Base-by-base conservation (phyloP, 1,284 basidiomycete species). In the Dichomitus squalens region DNA sequence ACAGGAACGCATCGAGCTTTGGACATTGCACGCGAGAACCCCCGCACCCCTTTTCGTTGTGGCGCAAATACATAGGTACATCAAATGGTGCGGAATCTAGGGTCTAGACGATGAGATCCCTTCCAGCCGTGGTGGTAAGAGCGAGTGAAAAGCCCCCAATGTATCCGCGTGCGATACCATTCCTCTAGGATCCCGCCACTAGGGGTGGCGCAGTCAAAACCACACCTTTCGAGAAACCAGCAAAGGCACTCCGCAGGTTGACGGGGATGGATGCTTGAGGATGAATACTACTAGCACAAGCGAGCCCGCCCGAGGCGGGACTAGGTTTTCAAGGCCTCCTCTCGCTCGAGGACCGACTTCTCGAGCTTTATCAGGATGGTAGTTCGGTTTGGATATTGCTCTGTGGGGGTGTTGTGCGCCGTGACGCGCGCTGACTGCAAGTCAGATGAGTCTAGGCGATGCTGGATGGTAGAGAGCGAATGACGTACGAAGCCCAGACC, bases 341-440 rank as follows among this genome's bases (percentile, higher is more conserved):
- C 95, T 49, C 95, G 84, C 66, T 95, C 93, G 70, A 96, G 79
- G 47, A 96, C 93, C 55, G 87, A 89, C 70, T 87, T 87, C 73
- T 97, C 94, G 58, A 98, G 80, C 75, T 98, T 98, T 77, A 98
- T 96, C 48, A 98, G 82, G 59, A 98, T 93, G 16, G 95, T 95
- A 1, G 90, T 96, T 52, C 94, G 85, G 53, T 88, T 85, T 1
- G 96, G 95, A 67, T 82, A 85, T 60, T 90, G 86, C 9, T 89
- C 78, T 0, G 86, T 95, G 0, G 94, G 89, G 0, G 97, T 96
- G 40, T 90, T 91, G 72, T 99, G 97, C 0, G 97, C 95, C 0
- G 97, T 99, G 14, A 99, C 97, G 64, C 96, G 83, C 2, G 96
- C 95, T 11, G 96, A 96, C 96, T 98, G 71, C 16, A 43, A 60